A percentile compares a stretch with the other conserved stretches of the same genome.
Evolutionary conservation across 495 filamentous ascomycete genomes (phyloP).

Genomic region (Rhizodiscina lignyota): DNA sequence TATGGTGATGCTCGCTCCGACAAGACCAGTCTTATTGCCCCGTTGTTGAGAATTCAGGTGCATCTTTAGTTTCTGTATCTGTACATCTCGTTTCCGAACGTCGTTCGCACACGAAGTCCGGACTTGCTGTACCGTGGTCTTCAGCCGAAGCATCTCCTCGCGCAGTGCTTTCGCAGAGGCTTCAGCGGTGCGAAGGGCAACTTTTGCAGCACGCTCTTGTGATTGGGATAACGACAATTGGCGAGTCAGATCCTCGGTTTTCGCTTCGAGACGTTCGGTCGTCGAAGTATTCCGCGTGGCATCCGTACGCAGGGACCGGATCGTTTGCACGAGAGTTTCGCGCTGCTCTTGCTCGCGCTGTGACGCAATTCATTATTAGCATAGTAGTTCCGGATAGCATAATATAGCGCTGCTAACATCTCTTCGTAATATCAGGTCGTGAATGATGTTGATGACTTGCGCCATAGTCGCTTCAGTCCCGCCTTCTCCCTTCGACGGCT

Average conservation of each 20-base stretch:
- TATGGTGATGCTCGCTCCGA: slow-evolving; percentile 38
- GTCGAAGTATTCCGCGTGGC: slow-evolving; percentile 11
- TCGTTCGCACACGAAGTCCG: slow-evolving; percentile 80
- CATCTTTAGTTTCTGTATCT: slow-evolving; percentile 75
- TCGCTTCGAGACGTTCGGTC: slow-evolving; percentile 44
- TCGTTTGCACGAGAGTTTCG: slow-evolving; percentile 60
- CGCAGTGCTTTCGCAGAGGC: slow-evolving; percentile 47
- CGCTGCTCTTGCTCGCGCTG: slow-evolving; percentile 81
- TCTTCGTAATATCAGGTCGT: slow-evolving; percentile 72
- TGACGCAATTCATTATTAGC: slow-evolving; percentile 1
- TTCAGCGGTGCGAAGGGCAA: slow-evolving; percentile 57
- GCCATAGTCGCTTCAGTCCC: slow-evolving; percentile 57
- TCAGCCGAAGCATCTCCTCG: slow-evolving; percentile 65
- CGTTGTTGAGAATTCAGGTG: slow-evolving; percentile 42
- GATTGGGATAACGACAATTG: slow-evolving; percentile 59
- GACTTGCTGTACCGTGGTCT: slow-evolving; percentile 62
- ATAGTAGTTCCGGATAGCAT: background rate
- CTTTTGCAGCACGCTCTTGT: slow-evolving; percentile 48
- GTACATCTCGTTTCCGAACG: slow-evolving; percentile 74
- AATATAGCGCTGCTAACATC: slow-evolving; percentile 40
- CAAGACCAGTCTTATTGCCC: slow-evolving; percentile 24
- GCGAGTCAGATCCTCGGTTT: slow-evolving; percentile 53
- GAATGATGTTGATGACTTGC: slow-evolving; percentile 77
- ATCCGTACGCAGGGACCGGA: slow-evolving; percentile 59
- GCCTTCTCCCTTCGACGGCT: slow-evolving; percentile 48